Conservation (phyloP, 169 alveolate genomes). For the Plasmodium inui region DNA sequence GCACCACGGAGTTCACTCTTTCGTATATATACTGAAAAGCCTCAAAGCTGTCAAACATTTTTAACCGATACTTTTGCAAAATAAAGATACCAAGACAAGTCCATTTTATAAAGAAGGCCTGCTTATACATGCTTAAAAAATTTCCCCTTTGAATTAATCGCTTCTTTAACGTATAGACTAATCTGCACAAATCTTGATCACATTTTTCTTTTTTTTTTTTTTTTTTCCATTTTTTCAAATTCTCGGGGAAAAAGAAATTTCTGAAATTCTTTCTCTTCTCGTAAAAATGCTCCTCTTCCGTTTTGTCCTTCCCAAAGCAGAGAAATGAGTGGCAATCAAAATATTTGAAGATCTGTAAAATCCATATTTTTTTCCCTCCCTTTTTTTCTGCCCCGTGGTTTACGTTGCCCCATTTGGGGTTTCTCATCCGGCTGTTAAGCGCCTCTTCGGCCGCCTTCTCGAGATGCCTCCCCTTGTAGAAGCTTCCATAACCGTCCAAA, state of each 20-base stretch:
- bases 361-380: constrained; percentile 5
- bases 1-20: constrained; percentile 18
- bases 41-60: background rate
- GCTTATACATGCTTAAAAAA: constrained; percentile 37
- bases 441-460: background rate
- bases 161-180: constrained; percentile 6
- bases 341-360: constrained; percentile 50
- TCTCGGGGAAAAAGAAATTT: constrained; percentile 33
- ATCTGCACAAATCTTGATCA: background rate
- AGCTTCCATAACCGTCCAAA: constrained; percentile 26
- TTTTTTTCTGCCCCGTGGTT: background rate
- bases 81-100: constrained; percentile 43
- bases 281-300: constrained; percentile 52
- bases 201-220: background rate
- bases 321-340: constrained; percentile 38
- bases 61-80: constrained; percentile 22
- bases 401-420: background rate
- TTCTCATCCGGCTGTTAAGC: background rate
- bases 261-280: constrained; percentile 33
- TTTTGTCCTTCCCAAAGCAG: constrained; percentile 27
- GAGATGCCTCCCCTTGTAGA: background rate
- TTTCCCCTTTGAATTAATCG: constrained; percentile 7
- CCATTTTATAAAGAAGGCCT: constrained; percentile 40
- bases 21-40: constrained; percentile 26
- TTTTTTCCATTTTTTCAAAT: constrained; percentile 1